Evolutionary conservation across 1,284 basidiomycete genomes (phyloP).

Genomic region (Pterulicium gracile): DNA sequence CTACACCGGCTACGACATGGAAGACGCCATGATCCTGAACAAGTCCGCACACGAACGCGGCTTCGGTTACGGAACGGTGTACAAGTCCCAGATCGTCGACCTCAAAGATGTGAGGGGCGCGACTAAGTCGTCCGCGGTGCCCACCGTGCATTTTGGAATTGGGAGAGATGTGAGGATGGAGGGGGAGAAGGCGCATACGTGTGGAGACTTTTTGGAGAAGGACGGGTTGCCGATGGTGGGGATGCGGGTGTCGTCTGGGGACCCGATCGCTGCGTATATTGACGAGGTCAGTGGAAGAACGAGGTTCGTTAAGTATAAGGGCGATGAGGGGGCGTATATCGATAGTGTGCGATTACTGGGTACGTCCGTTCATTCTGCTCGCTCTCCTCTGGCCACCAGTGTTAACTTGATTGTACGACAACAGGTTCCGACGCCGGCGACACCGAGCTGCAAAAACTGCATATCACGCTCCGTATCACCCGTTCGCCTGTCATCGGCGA

Average conservation of each 20-base stretch:
- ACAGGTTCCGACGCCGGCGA: constrained; percentile 81
- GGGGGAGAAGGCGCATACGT: constrained; percentile 46
- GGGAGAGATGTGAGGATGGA: constrained; percentile 62
- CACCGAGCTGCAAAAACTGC: constrained; percentile 84
- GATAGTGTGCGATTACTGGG: constrained; percentile 91
- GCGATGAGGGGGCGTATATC: constrained; percentile 86
- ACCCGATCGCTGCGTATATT: constrained; percentile 78
- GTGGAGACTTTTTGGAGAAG: constrained; percentile 55
- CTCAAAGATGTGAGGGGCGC: constrained; percentile 73
- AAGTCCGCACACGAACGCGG: constrained; percentile 98
- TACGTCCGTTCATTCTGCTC: constrained; percentile 21
- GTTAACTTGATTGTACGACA: constrained; percentile 3
- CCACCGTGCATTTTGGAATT: constrained; percentile 80
- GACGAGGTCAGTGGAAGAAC: constrained; percentile 84
- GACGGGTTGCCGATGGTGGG: constrained; percentile 88
- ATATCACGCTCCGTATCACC: constrained; percentile 89
- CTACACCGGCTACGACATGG: constrained; percentile 99
- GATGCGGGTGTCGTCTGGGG: constrained; percentile 59
- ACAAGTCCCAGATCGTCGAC: constrained; percentile 92
- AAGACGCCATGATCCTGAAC: constrained; percentile 99
- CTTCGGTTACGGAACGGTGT: constrained; percentile 94
- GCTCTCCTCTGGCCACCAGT: constrained; percentile 3
- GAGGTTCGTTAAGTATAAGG: constrained; percentile 91
- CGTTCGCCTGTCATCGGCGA: constrained; percentile 97
- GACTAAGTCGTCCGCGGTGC: constrained; percentile 37